phyloP scores from a whole-genome alignment of 2,329 filamentous ascomycete genomes.

The Daldinia sp. region DNA sequence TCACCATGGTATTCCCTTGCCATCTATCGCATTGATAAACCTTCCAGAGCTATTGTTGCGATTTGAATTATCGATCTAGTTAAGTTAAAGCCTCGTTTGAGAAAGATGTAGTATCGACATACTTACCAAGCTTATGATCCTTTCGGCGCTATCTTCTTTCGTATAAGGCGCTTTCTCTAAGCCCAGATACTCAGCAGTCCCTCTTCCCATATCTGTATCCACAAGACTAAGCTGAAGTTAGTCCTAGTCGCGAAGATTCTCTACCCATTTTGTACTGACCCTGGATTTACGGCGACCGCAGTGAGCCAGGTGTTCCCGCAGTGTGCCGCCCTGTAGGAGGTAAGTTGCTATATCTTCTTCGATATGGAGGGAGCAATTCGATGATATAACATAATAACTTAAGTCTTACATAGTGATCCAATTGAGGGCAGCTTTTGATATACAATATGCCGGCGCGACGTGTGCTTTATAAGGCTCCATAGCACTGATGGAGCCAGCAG shows the following conservation, averaged over 20 bases:
- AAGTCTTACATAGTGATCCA: conserved; percentile 42
- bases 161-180: background rate
- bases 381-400: too few relatives aligned
- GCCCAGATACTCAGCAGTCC: background rate
- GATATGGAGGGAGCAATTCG: too few relatives aligned
- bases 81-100: background rate
- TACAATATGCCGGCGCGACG: conserved; percentile 42
- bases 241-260: background rate
- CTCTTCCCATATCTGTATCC: background rate
- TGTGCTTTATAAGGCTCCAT: conserved; percentile 29
- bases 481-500: conserved; percentile 38
- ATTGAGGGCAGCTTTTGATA: conserved; percentile 46
- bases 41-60: conserved; percentile 13
- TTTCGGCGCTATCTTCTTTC: background rate
- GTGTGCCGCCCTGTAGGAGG: background rate
- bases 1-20: conserved; percentile 20
- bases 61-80: background rate
- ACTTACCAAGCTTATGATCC: background rate
- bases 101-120: background rate
- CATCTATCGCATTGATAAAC: conserved; percentile 10
- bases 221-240: background rate
- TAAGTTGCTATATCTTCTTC: background rate
- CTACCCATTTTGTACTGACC: background rate
- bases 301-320: background rate
- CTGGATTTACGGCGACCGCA: background rate